Evolutionary conservation across 306 rosid species (phyloP), one percentile per base, ranked within the genome.

Genomic region (Pyrus pyrifolia): DNA sequence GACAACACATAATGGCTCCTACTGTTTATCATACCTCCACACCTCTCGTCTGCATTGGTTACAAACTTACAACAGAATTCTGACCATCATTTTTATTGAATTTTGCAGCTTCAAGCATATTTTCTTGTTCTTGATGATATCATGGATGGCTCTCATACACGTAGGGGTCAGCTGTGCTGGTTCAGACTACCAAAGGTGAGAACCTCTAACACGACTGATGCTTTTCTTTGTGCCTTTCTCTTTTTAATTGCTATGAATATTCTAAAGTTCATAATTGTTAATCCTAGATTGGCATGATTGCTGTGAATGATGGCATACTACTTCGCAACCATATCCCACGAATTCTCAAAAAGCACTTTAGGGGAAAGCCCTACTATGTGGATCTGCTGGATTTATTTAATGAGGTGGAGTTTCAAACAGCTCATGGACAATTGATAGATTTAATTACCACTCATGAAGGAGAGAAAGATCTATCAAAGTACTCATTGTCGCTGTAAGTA

Each of bases 391-490:
- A 95, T 78, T 82, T 95, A 79, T 95, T 92, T 64, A 91, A 92
- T 30, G 97, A 92, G 99, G 99, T 95, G 58, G 99, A 95, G 73
- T 95, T 92, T 78, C 99, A 92, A 85, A 95, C 99, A 61, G 88
- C 96, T 79, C 89, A 93, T 8, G 99, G 99, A 89, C 99, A 95
- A 81, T 88, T 92, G 99, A 92, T 95, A 55, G 99, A 95, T 85
- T 80, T 95, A 78, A 95, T 92, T 82, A 90, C 97, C 78, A 90
- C 97, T 33, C 80, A 87, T 38, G 96, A 90, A 82, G 97, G 99
- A 78, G 99, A 91, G 81, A 92, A 95, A 80, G 97, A 95, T 72
- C 86, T 90, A 38, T 90, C 92, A 23, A 95, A 95, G 77, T 92
- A 89, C 90, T 87, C 97, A 4, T 57, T 92, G 70, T 80, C 91